A percentile compares a stretch with the other conserved stretches of the same genome.
phyloP scores from a whole-genome alignment of 306 rosid species.

The Vigna radiata region DNA sequence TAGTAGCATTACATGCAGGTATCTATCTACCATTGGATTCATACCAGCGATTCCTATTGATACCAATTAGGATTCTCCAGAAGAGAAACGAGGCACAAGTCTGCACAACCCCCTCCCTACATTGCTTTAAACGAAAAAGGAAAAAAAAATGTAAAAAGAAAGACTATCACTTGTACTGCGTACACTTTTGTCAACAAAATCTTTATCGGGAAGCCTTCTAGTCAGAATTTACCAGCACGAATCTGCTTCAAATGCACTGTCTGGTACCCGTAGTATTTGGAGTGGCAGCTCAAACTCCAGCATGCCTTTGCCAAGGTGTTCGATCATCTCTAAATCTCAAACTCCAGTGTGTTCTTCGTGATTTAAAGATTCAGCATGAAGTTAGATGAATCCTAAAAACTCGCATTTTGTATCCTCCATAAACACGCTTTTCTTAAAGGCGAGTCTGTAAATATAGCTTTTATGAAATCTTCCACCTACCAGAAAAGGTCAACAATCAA shows the following conservation, averaged over 20 bases:
- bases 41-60: constrained; percentile 12
- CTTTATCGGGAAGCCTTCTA: constrained; percentile 13
- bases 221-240: background rate
- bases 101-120: constrained; percentile 12
- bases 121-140: background rate
- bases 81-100: constrained; percentile 14
- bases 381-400: constrained; percentile 48
- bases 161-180: constrained; percentile 8
- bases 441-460: constrained; percentile 87
- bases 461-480: constrained; percentile 80
- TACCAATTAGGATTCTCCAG: constrained; percentile 35
- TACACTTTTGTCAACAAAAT: constrained; percentile 33
- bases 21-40: constrained; percentile 1
- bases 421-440: constrained; percentile 81
- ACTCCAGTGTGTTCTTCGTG: constrained; percentile 3
- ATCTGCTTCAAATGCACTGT: constrained; percentile 21
- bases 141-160: background rate
- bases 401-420: constrained; percentile 67
- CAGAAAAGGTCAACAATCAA: constrained; percentile 23
- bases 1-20: background rate
- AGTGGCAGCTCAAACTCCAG: constrained; percentile 33
- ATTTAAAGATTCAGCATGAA: background rate
- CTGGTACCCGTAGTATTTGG: constrained; percentile 36
- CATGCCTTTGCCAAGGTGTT: constrained; percentile 2
- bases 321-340: constrained; percentile 23